Conservation (phyloP, 768 basidiomycete genomes). For the Pisolithus marmoratus region DNA sequence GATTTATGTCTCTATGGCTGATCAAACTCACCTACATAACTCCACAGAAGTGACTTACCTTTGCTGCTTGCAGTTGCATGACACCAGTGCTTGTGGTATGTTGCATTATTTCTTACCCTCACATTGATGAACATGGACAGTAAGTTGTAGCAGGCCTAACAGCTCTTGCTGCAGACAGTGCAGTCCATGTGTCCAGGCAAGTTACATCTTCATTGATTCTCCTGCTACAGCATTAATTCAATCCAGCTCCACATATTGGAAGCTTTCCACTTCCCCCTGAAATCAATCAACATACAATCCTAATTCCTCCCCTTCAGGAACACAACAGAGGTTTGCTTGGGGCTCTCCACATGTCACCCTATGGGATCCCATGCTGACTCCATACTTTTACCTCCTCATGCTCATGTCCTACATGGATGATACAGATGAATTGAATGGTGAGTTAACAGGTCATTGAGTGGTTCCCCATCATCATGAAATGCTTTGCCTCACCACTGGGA, state of each 20-base stretch:
- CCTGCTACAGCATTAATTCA: neutral
- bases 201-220: neutral
- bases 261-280: slow-evolving; percentile 34
- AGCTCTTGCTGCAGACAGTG: slow-evolving; percentile 15
- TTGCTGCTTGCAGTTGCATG: no score
- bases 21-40: no score
- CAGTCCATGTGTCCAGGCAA: slow-evolving; percentile 1
- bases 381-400: slow-evolving; percentile 1
- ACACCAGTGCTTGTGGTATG: no score
- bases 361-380: slow-evolving; percentile 19
- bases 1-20: no score
- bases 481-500: no score
- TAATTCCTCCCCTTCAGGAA: slow-evolving; percentile 24
- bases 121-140: no score
- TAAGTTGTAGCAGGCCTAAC: slow-evolving; percentile 17
- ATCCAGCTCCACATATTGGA: slow-evolving; percentile 41
- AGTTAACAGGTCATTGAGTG: no score
- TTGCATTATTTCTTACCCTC: no score
- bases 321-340: slow-evolving; percentile 27
- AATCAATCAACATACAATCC: slow-evolving; percentile 26
- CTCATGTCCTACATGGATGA: neutral
- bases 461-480: no score
- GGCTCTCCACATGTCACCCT: slow-evolving; percentile 2
- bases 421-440: no score
- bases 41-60: no score